Evolutionary conservation across 495 filamentous ascomycete species (phyloP).

Genomic region (Hypomontagnella submonticulosa): DNA sequence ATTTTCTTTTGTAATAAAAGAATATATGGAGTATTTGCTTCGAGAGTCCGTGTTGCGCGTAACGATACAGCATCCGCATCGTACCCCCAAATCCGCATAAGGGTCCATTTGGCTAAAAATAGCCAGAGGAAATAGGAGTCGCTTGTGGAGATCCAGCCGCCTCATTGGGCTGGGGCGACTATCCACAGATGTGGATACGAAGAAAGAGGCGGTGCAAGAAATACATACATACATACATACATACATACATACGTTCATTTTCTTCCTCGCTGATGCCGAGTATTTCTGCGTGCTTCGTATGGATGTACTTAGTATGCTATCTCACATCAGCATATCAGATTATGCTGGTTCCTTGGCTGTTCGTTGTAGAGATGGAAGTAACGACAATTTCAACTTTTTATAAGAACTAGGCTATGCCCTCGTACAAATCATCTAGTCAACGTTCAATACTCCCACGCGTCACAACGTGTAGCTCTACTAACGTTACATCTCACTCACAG

Average conservation of each 20-base stretch:
- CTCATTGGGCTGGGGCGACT: slow-evolving; percentile 27
- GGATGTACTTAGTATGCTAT: neutral
- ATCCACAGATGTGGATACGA: slow-evolving; percentile 26
- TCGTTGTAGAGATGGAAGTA: too few species aligned
- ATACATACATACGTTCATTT: neutral
- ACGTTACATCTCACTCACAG: slow-evolving; percentile 21
- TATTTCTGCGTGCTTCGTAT: neutral
- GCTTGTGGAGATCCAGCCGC: slow-evolving; percentile 34
- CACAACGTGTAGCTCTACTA: slow-evolving; percentile 18
- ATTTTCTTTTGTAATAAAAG: too few species aligned
- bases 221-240: neutral
- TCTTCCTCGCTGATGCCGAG: slow-evolving; percentile 17
- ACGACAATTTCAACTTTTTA: neutral
- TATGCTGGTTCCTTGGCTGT: too few species aligned
- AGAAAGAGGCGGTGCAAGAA: slow-evolving; percentile 34
- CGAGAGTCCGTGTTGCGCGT: neutral
- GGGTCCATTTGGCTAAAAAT: slow-evolving; percentile 35
- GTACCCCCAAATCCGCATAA: slow-evolving; percentile 2
- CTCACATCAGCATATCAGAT: too few species aligned
- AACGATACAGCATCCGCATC: slow-evolving; percentile 5
- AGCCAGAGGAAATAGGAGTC: slow-evolving; percentile 29
- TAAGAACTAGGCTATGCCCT: neutral
- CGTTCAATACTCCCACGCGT: neutral
- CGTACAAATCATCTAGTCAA: slow-evolving; percentile 1
- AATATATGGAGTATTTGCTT: too few species aligned